Conservation (phyloP, 495 filamentous ascomycete species). For the Elaphomyces granulatus region DNA sequence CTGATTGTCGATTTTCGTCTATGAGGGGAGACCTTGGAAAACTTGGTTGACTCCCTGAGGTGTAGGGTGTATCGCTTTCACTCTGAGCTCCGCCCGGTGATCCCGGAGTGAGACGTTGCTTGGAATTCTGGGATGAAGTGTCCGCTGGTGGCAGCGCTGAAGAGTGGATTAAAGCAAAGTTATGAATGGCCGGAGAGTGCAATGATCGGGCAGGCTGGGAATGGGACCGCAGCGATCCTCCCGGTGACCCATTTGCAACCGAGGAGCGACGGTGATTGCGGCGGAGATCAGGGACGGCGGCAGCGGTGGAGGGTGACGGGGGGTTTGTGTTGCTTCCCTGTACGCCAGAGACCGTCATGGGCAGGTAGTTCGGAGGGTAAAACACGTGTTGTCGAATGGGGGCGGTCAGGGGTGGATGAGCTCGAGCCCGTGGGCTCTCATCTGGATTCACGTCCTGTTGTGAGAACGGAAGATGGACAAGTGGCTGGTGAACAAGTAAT, state of each 20-base stretch:
- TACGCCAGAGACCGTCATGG: slow-evolving; percentile 25
- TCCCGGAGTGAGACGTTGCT: slow-evolving; percentile 19
- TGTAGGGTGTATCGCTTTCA: slow-evolving; percentile 29
- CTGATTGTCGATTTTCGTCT: slow-evolving; percentile 37
- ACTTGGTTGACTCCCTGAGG: slow-evolving; percentile 28
- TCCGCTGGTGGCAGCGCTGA: slow-evolving; percentile 20
- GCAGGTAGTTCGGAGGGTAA: slow-evolving; percentile 35
- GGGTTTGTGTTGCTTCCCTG: slow-evolving; percentile 45
- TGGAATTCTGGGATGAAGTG: slow-evolving; percentile 18
- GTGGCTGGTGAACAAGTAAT: slow-evolving; percentile 32
- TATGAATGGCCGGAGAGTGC: slow-evolving; percentile 28
- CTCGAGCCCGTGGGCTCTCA: slow-evolving; percentile 28
- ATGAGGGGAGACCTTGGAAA: slow-evolving; percentile 25
- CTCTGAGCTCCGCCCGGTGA: slow-evolving; percentile 25
- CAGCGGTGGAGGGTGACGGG: slow-evolving; percentile 44
- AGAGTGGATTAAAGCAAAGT: slow-evolving; percentile 25
- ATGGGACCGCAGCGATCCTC: slow-evolving; percentile 43
- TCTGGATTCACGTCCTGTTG: slow-evolving; percentile 27
- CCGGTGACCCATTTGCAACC: slow-evolving; percentile 36
- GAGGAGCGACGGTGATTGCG: slow-evolving; percentile 43
- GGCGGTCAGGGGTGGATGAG: slow-evolving; percentile 34
- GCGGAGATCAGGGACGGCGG: slow-evolving; percentile 40
- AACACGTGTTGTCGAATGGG: slow-evolving; percentile 32
- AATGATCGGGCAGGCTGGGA: slow-evolving; percentile 49
- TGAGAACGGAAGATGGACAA: slow-evolving; percentile 30